Evolutionary conservation across 2,329 filamentous ascomycete species (phyloP).

Genomic region (Pseudogymnoascus sp.): DNA sequence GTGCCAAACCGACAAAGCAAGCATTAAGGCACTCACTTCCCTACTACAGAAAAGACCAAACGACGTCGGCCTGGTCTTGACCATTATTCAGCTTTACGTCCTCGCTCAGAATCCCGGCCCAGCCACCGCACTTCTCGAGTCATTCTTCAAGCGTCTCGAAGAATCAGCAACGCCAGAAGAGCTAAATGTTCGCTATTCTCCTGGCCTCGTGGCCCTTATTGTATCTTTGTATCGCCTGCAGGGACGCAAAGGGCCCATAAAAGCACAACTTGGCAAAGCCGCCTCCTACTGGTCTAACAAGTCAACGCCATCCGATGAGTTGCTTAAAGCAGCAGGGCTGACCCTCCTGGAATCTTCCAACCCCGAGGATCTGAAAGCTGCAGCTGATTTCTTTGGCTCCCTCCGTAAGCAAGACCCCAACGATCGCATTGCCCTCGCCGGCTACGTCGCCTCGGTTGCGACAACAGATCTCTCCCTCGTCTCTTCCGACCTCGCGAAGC

Average conservation of each 20-base stretch:
- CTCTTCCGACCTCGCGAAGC: constrained; percentile 44
- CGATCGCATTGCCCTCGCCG: constrained; percentile 66
- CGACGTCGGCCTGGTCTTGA: constrained; percentile 73
- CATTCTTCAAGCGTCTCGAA: constrained; percentile 67
- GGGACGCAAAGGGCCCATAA: constrained; percentile 64
- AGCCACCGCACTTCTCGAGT: constrained; percentile 67
- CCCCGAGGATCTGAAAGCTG: constrained; percentile 57
- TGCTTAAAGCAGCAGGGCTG: constrained; percentile 75
- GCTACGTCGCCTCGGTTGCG: constrained; percentile 77
- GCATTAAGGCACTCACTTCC: constrained; percentile 61
- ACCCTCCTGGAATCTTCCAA: constrained; percentile 71
- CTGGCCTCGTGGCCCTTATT: constrained; percentile 72
- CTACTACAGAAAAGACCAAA: constrained; percentile 66
- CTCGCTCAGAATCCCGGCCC: constrained; percentile 62
- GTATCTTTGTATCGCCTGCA: constrained; percentile 73
- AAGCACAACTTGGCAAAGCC: constrained; percentile 67
- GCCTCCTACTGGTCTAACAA: constrained; percentile 72
- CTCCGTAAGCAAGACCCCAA: constrained; percentile 58
- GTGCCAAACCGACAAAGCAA: constrained; percentile 54
- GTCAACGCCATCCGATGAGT: constrained; percentile 48
- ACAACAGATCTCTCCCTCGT: constrained; percentile 50
- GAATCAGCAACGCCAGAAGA: constrained; percentile 47
- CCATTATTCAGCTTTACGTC: constrained; percentile 74
- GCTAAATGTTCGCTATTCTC: constrained; percentile 68
- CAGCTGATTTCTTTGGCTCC: constrained; percentile 70